These are phyloP conservation scores for Termitomyces sp. DNA, from an alignment of 768 basidiomycete genomes.

Conservation along the genomic window DNA sequence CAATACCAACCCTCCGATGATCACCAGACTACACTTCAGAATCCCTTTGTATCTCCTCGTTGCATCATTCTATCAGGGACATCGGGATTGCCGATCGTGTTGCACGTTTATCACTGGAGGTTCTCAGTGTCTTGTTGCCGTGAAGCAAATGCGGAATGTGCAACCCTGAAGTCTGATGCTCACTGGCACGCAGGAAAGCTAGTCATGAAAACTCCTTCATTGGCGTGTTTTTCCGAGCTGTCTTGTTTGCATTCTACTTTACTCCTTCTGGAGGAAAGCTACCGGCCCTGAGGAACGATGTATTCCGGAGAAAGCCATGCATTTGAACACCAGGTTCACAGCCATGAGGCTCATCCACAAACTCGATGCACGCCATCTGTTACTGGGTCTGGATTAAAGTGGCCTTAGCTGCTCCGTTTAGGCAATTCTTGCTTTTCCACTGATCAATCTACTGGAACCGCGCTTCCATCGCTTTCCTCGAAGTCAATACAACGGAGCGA, in stretches of 20 bases:
- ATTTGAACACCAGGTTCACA: background rate
- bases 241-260: background rate
- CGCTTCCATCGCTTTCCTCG: background rate
- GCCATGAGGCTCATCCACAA: background rate
- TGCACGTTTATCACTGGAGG: background rate
- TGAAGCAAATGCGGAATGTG: background rate
- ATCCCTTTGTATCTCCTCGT: background rate
- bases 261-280: background rate
- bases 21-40: background rate
- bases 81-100: too few species aligned
- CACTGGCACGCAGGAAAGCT: background rate
- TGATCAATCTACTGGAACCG: background rate
- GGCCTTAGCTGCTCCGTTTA: background rate
- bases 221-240: background rate
- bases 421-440: background rate
- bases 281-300: background rate
- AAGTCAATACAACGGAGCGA: background rate
- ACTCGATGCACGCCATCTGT: background rate
- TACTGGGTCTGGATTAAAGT: background rate
- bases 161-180: background rate
- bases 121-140: background rate
- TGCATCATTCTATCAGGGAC: background rate
- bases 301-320: background rate
- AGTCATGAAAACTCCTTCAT: background rate
- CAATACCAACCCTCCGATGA: background rate